Evolutionary conservation across 805 yeast genomes (phyloP).

Genomic region (Yarrowia sp.): DNA sequence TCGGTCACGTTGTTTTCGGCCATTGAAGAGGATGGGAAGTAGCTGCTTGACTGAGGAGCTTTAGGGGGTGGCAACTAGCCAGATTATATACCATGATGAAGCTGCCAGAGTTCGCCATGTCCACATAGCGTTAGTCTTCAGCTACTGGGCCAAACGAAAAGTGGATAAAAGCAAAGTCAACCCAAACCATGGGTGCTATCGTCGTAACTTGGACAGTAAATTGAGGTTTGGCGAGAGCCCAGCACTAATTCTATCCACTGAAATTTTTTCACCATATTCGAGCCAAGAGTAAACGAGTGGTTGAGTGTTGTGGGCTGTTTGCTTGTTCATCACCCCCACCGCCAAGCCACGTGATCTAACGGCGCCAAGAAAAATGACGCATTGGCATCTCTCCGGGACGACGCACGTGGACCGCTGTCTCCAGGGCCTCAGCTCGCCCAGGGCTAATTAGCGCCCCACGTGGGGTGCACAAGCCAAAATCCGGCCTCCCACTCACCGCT

Average conservation of each 20-base stretch:
- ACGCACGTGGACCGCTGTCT: constrained; percentile 1
- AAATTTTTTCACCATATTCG: background rate
- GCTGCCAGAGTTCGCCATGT: constrained; percentile 5
- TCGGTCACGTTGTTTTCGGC: constrained; percentile 39
- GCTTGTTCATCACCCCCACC: background rate
- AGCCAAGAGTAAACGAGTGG: too few relatives aligned
- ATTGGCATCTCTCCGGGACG: constrained; percentile 5
- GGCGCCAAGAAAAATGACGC: constrained; percentile 32
- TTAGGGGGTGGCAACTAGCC: background rate
- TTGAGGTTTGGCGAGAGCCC: background rate
- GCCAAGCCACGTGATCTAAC: background rate
- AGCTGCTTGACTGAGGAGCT: constrained; percentile 2
- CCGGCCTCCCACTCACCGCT: background rate
- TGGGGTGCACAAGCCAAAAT: constrained; percentile 10
- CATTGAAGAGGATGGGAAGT: constrained; percentile 8
- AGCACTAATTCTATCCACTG: too few relatives aligned
- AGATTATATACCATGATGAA: constrained; percentile 5
- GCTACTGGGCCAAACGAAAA: background rate
- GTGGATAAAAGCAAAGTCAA: background rate
- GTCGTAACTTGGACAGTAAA: background rate
- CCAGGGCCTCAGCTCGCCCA: too few relatives aligned
- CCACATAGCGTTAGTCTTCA: constrained; percentile 3
- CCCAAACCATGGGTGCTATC: background rate
- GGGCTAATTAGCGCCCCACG: constrained; percentile 16
- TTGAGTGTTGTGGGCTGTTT: too few relatives aligned